A percentile compares a stretch with the other conserved stretches of the same genome.
Conservation (phyloP, 176 grass and related monocot genomes). For the Aegilops umbellulata region DNA sequence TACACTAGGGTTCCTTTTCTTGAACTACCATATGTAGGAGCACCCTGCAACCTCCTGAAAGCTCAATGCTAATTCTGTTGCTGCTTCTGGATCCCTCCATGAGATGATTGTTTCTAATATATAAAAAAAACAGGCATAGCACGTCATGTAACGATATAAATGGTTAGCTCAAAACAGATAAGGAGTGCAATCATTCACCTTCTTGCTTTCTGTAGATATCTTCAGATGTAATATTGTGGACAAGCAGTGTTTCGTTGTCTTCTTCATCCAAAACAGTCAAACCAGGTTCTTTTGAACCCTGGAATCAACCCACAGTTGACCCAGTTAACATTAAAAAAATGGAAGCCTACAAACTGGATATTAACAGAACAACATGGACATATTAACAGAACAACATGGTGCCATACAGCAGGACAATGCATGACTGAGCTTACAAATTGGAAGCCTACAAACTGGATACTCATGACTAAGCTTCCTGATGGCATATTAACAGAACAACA, state of each 20-base stretch:
- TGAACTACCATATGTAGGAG: constrained; percentile 86
- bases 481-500: not conserved
- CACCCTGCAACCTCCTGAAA: constrained; percentile 97
- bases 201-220: constrained; percentile 99
- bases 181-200: constrained; percentile 41
- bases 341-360: constrained; percentile 22
- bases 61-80: constrained; percentile 87
- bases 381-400: not conserved
- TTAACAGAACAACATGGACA: not conserved
- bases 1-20: constrained; percentile 18
- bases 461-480: not conserved
- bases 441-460: constrained; percentile 21
- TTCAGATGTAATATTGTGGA: constrained; percentile 70
- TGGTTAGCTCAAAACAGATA: not conserved
- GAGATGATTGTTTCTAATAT: constrained; percentile 92
- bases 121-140: constrained; percentile 18
- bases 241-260: constrained; percentile 68
- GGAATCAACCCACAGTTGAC: constrained; percentile 20
- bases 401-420: constrained; percentile 11
- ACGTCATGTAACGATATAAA: not conserved
- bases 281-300: constrained; percentile 83
- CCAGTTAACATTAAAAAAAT: constrained; percentile 8
- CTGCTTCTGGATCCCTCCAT: constrained; percentile 81
- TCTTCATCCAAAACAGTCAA: constrained; percentile 92
- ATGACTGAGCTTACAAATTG: not conserved